These are phyloP conservation scores for Geoglossum cookeanum DNA, from an alignment of 2,329 filamentous ascomycete genomes.

Conservation along the genomic window DNA sequence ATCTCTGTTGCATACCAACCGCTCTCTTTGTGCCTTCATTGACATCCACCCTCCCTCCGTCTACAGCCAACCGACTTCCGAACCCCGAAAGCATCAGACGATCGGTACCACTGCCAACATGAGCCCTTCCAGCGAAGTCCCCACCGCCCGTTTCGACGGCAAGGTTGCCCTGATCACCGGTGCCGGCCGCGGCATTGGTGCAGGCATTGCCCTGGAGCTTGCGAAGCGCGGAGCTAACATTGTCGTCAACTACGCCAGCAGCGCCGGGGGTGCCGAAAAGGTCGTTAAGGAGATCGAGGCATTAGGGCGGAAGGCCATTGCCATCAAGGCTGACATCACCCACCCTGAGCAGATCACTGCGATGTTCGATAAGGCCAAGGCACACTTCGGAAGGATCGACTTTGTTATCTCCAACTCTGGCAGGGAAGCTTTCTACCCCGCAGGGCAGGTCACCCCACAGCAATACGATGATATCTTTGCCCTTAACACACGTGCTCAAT, in stretches of 20 bases:
- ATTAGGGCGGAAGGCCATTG: constrained; percentile 21
- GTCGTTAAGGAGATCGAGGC: constrained; percentile 13
- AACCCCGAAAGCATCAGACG: background rate
- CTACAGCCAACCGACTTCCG: background rate
- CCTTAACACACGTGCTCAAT: constrained; percentile 51
- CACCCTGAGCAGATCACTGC: constrained; percentile 37
- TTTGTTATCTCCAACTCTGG: constrained; percentile 36
- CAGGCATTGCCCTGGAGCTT: constrained; percentile 47
- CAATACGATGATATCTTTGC: constrained; percentile 53
- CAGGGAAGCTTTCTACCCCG: constrained; percentile 47
- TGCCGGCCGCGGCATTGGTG: constrained; percentile 45
- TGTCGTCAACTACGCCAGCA: constrained; percentile 45
- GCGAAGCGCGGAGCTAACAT: constrained; percentile 44
- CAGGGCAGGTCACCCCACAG: constrained; percentile 48
- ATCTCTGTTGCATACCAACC: background rate
- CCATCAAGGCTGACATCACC: constrained; percentile 37
- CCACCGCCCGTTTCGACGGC: constrained; percentile 30
- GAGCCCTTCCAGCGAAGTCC: constrained; percentile 14
- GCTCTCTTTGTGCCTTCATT: background rate
- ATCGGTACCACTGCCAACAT: background rate
- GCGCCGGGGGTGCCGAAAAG: constrained; percentile 29
- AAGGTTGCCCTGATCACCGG: constrained; percentile 44
- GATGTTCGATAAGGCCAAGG: constrained; percentile 28
- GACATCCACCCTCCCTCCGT: background rate
- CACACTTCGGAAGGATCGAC: constrained; percentile 24